Percentiles rank a stretch among this genome's conserved stretches.
Conservation (phyloP, 169 alveolate species). For the Plasmodium yoelii region DNA sequence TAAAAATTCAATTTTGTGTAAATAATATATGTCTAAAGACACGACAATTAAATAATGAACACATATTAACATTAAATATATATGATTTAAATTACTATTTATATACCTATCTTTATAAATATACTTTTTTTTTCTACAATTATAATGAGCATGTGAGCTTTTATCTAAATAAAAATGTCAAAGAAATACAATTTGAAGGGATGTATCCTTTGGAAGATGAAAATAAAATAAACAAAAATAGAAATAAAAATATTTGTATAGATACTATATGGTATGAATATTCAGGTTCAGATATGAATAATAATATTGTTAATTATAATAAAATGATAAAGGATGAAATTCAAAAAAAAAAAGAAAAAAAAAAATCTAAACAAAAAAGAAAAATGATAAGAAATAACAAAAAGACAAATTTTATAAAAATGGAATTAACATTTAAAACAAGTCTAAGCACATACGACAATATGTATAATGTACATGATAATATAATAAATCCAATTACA, state of each 20-base stretch:
- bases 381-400: background rate
- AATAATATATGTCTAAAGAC: conserved; percentile 46
- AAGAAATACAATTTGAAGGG: conserved; percentile 37
- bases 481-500: conserved; percentile 57
- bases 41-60: conserved; percentile 67
- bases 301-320: background rate
- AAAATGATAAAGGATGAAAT: conserved; percentile 4
- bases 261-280: conserved; percentile 40
- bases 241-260: conserved; percentile 2
- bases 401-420: conserved; percentile 16
- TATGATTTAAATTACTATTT: conserved; percentile 56
- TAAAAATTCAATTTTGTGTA: conserved; percentile 25
- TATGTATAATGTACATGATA: conserved; percentile 71
- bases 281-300: conserved; percentile 22
- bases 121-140: conserved; percentile 50
- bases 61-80: conserved; percentile 65
- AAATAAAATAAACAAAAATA: conserved; percentile 3
- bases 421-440: conserved; percentile 42
- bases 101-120: conserved; percentile 43
- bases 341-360: background rate
- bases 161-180: conserved; percentile 40
- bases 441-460: conserved; percentile 66
- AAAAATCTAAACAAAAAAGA: background rate
- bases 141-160: conserved; percentile 32
- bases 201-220: background rate